Conservation (phyloP, 2,329 filamentous ascomycete species). For the Fusarium sp. region DNA sequence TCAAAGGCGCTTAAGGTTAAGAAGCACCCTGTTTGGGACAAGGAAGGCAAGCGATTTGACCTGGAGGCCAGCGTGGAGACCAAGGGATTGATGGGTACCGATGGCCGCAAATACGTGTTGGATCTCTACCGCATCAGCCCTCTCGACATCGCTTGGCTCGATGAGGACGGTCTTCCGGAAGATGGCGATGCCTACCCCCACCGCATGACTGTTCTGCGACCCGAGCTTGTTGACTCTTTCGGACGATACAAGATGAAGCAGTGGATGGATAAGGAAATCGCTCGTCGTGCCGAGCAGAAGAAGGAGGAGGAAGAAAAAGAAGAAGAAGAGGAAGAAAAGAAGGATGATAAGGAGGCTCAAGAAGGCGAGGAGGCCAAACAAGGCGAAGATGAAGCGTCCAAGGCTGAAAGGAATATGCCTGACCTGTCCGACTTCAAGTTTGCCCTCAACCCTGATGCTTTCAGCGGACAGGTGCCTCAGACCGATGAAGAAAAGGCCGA, state of each 20-base stretch:
- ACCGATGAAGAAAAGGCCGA: conserved; percentile 91
- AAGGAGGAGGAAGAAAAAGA: conserved; percentile 53
- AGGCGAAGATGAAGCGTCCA: conserved; percentile 48
- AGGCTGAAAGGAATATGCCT: conserved; percentile 70
- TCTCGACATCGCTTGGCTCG: conserved; percentile 91
- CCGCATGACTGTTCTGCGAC: conserved; percentile 93
- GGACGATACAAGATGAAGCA: conserved; percentile 89
- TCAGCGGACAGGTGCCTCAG: conserved; percentile 92
- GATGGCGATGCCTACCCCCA: conserved; percentile 82
- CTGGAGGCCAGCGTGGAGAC: conserved; percentile 97
- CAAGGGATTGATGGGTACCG: conserved; percentile 96
- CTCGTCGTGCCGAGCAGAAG: conserved; percentile 66
- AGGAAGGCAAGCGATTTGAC: conserved; percentile 90
- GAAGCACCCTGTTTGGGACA: conserved; percentile 97
- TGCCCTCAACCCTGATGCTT: conserved; percentile 93
- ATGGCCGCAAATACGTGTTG: conserved; percentile 97
- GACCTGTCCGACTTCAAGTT: conserved; percentile 92
- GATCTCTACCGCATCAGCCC: conserved; percentile 96
- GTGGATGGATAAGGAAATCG: conserved; percentile 86
- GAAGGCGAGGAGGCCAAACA: conserved; percentile 51
- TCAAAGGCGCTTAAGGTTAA: conserved; percentile 94
- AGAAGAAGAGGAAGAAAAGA: conserved; percentile 55
- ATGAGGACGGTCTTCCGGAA: conserved; percentile 73
- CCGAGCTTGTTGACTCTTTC: conserved; percentile 91
- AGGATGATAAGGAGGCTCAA: conserved; percentile 37